Evolutionary conservation across 208 protist genomes (phyloP).

Genomic region (Crithidia fasciculata): DNA sequence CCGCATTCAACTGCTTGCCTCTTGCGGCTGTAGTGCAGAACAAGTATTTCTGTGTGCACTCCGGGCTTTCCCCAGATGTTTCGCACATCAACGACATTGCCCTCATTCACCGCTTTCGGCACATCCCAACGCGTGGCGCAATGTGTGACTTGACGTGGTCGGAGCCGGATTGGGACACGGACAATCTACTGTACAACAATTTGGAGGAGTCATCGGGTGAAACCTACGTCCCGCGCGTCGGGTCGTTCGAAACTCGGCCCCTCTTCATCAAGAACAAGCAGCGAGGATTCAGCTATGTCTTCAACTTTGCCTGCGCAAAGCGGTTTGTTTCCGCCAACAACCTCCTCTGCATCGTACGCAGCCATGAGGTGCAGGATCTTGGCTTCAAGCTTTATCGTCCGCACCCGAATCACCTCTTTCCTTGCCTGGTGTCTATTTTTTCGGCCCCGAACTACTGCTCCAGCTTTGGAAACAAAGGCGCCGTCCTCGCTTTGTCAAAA

Average conservation of each 20-base stretch:
- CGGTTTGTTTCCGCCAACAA: slow-evolving; percentile 96
- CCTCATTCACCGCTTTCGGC: slow-evolving; percentile 95
- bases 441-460: slow-evolving; percentile 98
- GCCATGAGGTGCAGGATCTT: slow-evolving; percentile 94
- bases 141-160: slow-evolving; percentile 99
- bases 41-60: slow-evolving; percentile 99
- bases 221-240: slow-evolving; percentile 65
- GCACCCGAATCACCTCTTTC: slow-evolving; percentile 91
- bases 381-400: slow-evolving; percentile 95
- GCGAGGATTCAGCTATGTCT: slow-evolving; percentile 81
- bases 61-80: slow-evolving; percentile 97
- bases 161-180: slow-evolving; percentile 96
- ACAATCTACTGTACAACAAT: slow-evolving; percentile 78
- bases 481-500: slow-evolving; percentile 76
- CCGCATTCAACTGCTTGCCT: slow-evolving; percentile 97
- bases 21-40: slow-evolving; percentile 97
- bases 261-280: slow-evolving; percentile 76
- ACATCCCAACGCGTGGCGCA: slow-evolving; percentile 97
- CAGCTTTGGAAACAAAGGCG: slow-evolving; percentile 97
- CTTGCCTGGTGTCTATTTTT: slow-evolving; percentile 97
- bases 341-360: slow-evolving; percentile 95
- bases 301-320: slow-evolving; percentile 80
- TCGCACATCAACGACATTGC: slow-evolving; percentile 93
- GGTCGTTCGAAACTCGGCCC: slow-evolving; percentile 64
- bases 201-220: slow-evolving; percentile 35